Base-by-base conservation (phyloP, 2,329 filamentous ascomycete genomes). In the Cercospora berteroae region DNA sequence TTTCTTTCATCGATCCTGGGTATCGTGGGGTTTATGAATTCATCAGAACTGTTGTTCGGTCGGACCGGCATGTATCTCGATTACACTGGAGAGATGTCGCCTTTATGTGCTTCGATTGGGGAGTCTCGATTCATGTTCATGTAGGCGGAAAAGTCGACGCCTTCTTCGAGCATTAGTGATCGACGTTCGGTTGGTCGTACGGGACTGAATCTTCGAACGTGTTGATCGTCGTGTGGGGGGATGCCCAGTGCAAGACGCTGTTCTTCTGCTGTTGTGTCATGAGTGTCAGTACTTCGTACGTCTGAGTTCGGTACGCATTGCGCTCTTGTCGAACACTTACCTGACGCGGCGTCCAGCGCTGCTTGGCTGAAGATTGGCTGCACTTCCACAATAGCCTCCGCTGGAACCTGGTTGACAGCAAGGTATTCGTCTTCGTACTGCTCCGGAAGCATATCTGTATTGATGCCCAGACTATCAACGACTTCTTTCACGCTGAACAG, bases 341-440 rank as follows among this genome's bases (percentile, higher is more conserved):
- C 60, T 18, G 60, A 25, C n/a, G 60, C 60, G 44, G 60, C 60
- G 18, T 62, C 60, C 25, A 52, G 50, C 16, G 60, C 60, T 31
- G 39, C 27, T 52, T 50, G 60, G 27, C 39, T 50, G 27, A 52
- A 62, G 4, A 63, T 42, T n/a, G 29, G 48, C 23, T 20, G 29
- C 2, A 55, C 42, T 27, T 68, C 60, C 31, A 68, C 25, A 5
- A 68, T 68, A 4, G 66, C 66, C 29, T 68, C 66, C 2, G 63
- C 42, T 23, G 66, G 66, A 31, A 68, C 65, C 31, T 68, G 66
- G 16, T 68, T 63, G 9, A 68, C 63, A 3, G 63, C 66, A 31
- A 68, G 25, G 39, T 68, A 68, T 57, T 68, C 66, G 20, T 68
- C 58, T 62, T 68, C 62, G 42, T 64, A 65, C 7, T 59, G 55